Percentiles rank a stretch among this genome's conserved stretches.
Evolutionary conservation across 495 filamentous ascomycete species (phyloP).

Genomic region (Terfezia claveryi): DNA sequence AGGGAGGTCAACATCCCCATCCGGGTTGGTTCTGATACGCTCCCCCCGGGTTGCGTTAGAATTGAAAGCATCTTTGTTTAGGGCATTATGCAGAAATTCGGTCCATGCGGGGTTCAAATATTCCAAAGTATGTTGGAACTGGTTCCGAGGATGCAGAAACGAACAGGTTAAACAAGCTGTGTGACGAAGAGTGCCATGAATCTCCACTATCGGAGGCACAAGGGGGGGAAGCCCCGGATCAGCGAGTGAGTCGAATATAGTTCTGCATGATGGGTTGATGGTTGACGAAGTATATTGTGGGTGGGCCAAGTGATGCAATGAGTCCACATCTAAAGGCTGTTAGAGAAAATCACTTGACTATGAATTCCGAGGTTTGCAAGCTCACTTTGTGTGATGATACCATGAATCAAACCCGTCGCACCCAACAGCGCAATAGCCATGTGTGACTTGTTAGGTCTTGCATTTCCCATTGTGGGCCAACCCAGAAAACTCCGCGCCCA

Average conservation of each 20-base stretch:
- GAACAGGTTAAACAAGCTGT: conserved; percentile 63
- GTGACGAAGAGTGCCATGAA: conserved; percentile 74
- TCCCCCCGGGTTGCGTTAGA: conserved; percentile 41
- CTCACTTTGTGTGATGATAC: conserved; percentile 70
- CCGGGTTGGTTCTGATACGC: conserved; percentile 66
- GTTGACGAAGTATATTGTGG: conserved; percentile 28
- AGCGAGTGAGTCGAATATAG: not conserved
- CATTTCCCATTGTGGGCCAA: conserved; percentile 58
- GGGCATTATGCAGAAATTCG: conserved; percentile 45
- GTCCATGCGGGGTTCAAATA: conserved; percentile 73
- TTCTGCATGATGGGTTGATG: conserved; percentile 24
- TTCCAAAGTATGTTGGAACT: conserved; percentile 57
- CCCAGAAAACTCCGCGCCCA: conserved; percentile 91
- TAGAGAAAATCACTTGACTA: not conserved
- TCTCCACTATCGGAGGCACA: conserved; percentile 29
- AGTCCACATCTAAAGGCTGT: conserved; percentile 48
- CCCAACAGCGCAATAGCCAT: conserved; percentile 49
- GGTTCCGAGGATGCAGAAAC: conserved; percentile 39
- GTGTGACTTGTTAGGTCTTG: conserved; percentile 62
- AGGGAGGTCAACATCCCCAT: conserved; percentile 87
- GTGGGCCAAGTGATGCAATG: conserved; percentile 63
- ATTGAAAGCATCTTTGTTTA: conserved; percentile 48
- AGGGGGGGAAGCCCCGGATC: not conserved
- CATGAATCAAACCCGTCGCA: conserved; percentile 44
- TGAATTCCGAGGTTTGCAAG: not conserved